Evolutionary conservation across 495 filamentous ascomycete species (phyloP), one percentile per base, ranked within the genome.

Genomic region (Tuber umbilicatum): DNA sequence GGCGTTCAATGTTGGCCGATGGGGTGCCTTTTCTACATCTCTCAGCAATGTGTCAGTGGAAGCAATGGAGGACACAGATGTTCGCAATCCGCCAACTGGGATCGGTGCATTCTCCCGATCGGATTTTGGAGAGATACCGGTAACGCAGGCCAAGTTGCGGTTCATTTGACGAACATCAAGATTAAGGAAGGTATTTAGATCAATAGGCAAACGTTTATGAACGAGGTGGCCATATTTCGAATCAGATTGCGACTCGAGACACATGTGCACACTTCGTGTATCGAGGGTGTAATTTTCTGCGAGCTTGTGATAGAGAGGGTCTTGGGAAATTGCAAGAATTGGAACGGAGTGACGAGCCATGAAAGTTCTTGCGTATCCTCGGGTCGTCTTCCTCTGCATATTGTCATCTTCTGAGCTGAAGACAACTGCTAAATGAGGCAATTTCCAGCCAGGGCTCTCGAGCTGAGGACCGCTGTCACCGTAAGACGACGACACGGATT

Each of bases 131-230:
- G 75, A 74, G 71, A 79, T 78, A 14, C 86, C 87, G 39, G 89
- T 89, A 70, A 94, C 83, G 60, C 88, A 90, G 71, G 91, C 90
- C 70, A 94, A 82, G 78, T 93, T 92, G 73, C 90, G 85, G 80
- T 93, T 93, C 81, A 94, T 87, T 79, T 94, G 91, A 41, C 88
- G 83, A 37, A 90, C 87, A 74, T 91, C 89, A 78, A 94, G 91
- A 69, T 89, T 90, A 76, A 89, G 84, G 74, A 94, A 93, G 0
- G 90, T 92, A 70, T 86, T 84, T n/a, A 92, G 79, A 78, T 94
- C 91, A 78, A 93, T 89, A 21, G 91, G 91, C 35, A 91, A 85
- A 21, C 90, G 87, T 75, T 85, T 85, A 42, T 90, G 82, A 71
- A 90, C 83, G 41, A 85, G 83, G 4, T 84, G 86, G 74, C 86